Evolutionary conservation across 768 basidiomycete genomes (phyloP).

Genomic region (Amanita phalloides): DNA sequence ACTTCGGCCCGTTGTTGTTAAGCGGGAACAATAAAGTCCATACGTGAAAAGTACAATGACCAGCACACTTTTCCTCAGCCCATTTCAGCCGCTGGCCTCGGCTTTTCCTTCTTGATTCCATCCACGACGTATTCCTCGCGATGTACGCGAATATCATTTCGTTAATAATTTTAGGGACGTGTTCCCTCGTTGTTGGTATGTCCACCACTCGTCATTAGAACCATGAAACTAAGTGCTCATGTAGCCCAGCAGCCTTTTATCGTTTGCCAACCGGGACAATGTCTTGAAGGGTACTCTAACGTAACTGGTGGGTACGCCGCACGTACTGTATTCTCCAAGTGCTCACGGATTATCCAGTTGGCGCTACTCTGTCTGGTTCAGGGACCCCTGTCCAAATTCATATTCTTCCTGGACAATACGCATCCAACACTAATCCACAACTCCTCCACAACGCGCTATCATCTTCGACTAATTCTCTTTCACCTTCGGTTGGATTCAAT

Average conservation of each 20-base stretch:
- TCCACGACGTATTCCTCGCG: conserved; percentile 1
- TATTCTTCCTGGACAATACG: conserved; percentile 71
- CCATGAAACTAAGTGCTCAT: neutral
- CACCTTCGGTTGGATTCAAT: conserved; percentile 55
- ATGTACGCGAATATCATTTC: conserved; percentile 8
- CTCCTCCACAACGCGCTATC: conserved; percentile 60
- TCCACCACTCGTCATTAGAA: neutral
- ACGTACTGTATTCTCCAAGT: conserved; percentile 12
- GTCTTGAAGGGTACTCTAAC: conserved; percentile 71
- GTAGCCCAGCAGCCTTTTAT: conserved; percentile 47
- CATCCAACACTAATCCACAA: conserved; percentile 59
- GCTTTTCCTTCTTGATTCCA: conserved; percentile 3
- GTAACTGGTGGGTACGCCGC: conserved; percentile 45
- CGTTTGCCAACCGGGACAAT: conserved; percentile 84
- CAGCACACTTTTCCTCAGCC: neutral
- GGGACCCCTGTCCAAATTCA: conserved; percentile 43
- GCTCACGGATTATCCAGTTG: conserved; percentile 36
- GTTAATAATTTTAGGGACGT: conserved; percentile 2
- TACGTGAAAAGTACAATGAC: conserved; percentile 1
- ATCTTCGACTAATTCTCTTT: conserved; percentile 47
- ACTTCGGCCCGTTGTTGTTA: neutral
- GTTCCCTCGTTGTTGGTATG: neutral
- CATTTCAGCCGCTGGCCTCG: conserved; percentile 5
- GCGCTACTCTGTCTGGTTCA: conserved; percentile 49
- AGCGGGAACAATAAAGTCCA: conserved; percentile 1